Percentiles rank a stretch among this genome's conserved stretches.
Conservation (phyloP, 1,284 basidiomycete genomes). For the Athelia sp. region DNA sequence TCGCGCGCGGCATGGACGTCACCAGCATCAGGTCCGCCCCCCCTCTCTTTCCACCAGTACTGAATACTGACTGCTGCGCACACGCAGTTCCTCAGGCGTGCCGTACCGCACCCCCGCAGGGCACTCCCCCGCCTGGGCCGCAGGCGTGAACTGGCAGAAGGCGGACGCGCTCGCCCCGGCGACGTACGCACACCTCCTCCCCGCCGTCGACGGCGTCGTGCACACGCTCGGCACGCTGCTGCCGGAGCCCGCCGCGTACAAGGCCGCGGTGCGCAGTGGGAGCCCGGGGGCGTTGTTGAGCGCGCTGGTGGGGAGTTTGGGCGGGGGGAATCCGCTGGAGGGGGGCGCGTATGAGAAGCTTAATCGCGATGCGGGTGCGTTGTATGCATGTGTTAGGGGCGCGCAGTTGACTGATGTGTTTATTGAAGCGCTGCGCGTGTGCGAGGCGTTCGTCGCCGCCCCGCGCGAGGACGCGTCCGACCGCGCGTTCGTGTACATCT, state of each 20-base stretch:
- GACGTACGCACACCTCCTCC: constrained; percentile 68
- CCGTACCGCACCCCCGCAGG: constrained; percentile 88
- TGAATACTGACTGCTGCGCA: too few species aligned
- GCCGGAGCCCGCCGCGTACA: constrained; percentile 75
- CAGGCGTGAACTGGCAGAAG: constrained; percentile 78
- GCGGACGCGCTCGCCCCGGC: constrained; percentile 77
- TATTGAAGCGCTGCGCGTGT: constrained; percentile 72
- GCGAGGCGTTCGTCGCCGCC: constrained; percentile 60
- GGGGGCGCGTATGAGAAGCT: constrained; percentile 80
- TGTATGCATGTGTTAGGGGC: too few species aligned
- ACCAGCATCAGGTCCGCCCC: constrained; percentile 74
- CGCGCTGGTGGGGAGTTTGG: constrained; percentile 38
- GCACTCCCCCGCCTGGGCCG: constrained; percentile 83
- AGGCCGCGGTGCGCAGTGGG: constrained; percentile 58
- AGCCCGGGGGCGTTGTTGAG: constrained; percentile 51
- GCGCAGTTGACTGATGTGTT: too few species aligned
- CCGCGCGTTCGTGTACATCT: constrained; percentile 88
- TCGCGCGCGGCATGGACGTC: constrained; percentile 82
- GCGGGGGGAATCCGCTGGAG: constrained; percentile 67
- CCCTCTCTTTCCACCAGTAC: too few species aligned
- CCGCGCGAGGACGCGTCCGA: constrained; percentile 23
- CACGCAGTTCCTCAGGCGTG: constrained; percentile 72
- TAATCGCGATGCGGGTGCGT: constrained; percentile 90
- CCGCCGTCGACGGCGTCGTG: constrained; percentile 72
- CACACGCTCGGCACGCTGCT: constrained; percentile 94